phyloP scores from a whole-genome alignment of 2,329 filamentous ascomycete species.

The Aspergillus fumigatus region DNA sequence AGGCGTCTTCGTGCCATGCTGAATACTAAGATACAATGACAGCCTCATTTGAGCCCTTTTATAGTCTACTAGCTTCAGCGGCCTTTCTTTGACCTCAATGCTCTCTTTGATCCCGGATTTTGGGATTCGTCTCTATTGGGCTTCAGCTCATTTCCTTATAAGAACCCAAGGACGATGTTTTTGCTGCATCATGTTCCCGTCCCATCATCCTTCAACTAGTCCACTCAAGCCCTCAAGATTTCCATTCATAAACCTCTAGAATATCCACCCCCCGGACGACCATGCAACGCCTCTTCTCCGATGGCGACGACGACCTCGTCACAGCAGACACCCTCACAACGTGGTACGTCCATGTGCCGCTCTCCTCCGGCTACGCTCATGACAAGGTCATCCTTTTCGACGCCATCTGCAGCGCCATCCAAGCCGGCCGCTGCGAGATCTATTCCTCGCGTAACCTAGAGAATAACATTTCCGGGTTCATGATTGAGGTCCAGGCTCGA shows the following conservation, averaged over 20 bases:
- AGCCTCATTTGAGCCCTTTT: not conserved
- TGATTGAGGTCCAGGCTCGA: not conserved
- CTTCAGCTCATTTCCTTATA: not conserved
- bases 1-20: not conserved
- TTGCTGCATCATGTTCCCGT: not conserved
- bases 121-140: not conserved
- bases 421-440: not conserved
- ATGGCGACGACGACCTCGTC: not conserved
- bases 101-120: not conserved
- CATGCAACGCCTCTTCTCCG: not conserved
- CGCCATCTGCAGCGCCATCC: not conserved
- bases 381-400: not conserved
- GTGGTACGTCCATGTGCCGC: not conserved
- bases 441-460: not conserved
- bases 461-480: not conserved
- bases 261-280: not conserved
- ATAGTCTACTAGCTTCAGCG: not conserved
- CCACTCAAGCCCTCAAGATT: not conserved
- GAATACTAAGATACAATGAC: not conserved
- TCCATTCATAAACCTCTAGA: too few species aligned
- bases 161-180: not conserved
- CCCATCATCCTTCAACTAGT: not conserved
- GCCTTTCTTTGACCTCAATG: not conserved
- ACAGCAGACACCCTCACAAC: not conserved
- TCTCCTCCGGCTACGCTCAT: not conserved